Evolutionary conservation across 306 rosid species (phyloP), one percentile per base, ranked within the genome.

Genomic region (Astragalus membranaceus): DNA sequence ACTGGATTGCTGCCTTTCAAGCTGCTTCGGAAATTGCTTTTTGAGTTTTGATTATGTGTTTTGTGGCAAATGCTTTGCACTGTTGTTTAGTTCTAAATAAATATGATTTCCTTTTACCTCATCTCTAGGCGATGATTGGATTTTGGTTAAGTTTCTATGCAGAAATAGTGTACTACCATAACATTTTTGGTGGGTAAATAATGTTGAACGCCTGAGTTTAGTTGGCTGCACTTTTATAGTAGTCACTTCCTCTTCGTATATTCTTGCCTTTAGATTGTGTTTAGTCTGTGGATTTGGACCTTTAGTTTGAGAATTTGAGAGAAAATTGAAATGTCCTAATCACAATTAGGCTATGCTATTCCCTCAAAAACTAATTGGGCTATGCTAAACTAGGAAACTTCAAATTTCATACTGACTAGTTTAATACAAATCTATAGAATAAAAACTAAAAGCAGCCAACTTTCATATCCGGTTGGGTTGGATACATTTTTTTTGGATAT

Each of bases 161-260:
- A 66, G 52, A 67, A 57, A 17, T 51, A 74, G 80, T 66, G 74
- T 58, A 75, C 64, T 63, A 42, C 80, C 80, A 41, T 52, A 37
- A 74, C 80, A 63, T 69, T 49, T 64, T 49, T 64, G 77, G 57
- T 69, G 74, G 75, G 62, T 12, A 73, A 78, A 73, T 69, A 78
- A 82, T 64, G 78, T 60, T 33, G 46, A 74, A 74, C 29, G 7
- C 58, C 53, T 1, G 13, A 13, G 64, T 59, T 67, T 56, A 15
- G n/a, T 47, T 67, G 10, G 58, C 36, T 56, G n/a, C 17, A 41
- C 13, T 20, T 37, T 54, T 16, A 14, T 63, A 1, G 6, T 63
- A 1, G 6, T 16, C 41, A 33, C 10, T 71, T 49, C 36, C 39
- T 3, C 7, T 29, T 0, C 35, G 36, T 20, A 61, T 67, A 26